Conservation (phyloP, 1,139 yeast species). For the Sugiyamaella novakii region DNA sequence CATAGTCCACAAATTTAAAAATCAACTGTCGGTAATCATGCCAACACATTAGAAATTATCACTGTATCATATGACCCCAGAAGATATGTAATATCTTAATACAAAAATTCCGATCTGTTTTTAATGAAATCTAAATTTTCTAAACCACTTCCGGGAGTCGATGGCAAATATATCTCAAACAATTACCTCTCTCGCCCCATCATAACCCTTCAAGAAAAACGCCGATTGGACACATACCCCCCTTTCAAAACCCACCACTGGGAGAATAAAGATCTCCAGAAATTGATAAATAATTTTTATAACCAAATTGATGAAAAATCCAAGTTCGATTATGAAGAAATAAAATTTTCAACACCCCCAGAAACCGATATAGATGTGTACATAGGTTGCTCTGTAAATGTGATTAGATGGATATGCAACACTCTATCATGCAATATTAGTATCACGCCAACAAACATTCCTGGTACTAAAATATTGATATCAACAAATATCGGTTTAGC, state of each 20-base stretch:
- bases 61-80: no score
- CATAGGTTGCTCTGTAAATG: conserved; percentile 18
- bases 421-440: not conserved
- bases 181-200: not conserved
- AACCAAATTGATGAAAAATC: not conserved
- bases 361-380: conserved; percentile 12
- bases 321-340: conserved; percentile 14
- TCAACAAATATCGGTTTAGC: not conserved
- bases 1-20: no score
- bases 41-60: no score
- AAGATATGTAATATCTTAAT: no score
- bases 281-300: conserved; percentile 4
- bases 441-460: no score
- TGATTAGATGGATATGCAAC: conserved; percentile 11
- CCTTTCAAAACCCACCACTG: conserved; percentile 7
- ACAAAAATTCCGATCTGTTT: no score
- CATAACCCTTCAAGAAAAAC: conserved; percentile 10
- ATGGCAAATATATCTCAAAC: not conserved
- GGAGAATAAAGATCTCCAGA: conserved; percentile 9
- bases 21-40: no score
- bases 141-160: conserved; percentile 9
- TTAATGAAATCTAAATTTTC: conserved; percentile 9
- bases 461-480: not conserved
- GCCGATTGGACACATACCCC: conserved; percentile 12
- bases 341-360: conserved; percentile 13